Evolutionary conservation across 2,329 filamentous ascomycete species (phyloP), one percentile per base, ranked within the genome.

Genomic region (Diaporthe vexans): DNA sequence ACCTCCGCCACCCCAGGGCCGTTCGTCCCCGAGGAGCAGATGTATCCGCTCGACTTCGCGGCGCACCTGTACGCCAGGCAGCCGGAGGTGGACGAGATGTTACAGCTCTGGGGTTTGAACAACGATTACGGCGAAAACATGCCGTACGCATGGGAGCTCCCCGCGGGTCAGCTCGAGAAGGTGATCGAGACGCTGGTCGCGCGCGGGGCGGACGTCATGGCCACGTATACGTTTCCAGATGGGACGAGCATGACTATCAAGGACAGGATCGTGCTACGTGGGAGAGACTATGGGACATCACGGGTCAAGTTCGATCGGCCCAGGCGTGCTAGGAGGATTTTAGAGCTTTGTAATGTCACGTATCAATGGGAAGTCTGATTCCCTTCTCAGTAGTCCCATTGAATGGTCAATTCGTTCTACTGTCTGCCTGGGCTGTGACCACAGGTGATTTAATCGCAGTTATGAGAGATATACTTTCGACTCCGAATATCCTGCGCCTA

Each of bases 41-140:
- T 56, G 65, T 69, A 69, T 48, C 48, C 65, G 15, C 65, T 69
- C 17, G 65, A 69, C 46, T 56, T 40, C n/a, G 65, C 65, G 5
- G 65, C 65, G 48, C 51, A 54, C 24, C 29, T 69, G 48, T 69
- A 11, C 48, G 13, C 59, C 17, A 15, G 59, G 26, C 40, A 65
- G 59, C 59, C 26, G 19, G 59, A 65, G 40, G 24, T 65, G 17
- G 15, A 48, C 5, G 43, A 21, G 43, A 33, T 33, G 29, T 33
- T 33, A 5, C 29, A 33, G 29, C 37, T 40, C 37, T 40, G 10
- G 13, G 37, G 13, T 40, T 11, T 40, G 37, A 15, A 11, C 37
- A 11, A 40, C 10, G 37, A 11, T 40, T 40, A 11, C 37, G 10
- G 37, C 37, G 1, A 15, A 10, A 11, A 40, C 13, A 40, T 43